These are phyloP conservation scores for Cryptococcus deneoformans DNA, from an alignment of 1,284 basidiomycete genomes.

Conservation along the genomic window DNA sequence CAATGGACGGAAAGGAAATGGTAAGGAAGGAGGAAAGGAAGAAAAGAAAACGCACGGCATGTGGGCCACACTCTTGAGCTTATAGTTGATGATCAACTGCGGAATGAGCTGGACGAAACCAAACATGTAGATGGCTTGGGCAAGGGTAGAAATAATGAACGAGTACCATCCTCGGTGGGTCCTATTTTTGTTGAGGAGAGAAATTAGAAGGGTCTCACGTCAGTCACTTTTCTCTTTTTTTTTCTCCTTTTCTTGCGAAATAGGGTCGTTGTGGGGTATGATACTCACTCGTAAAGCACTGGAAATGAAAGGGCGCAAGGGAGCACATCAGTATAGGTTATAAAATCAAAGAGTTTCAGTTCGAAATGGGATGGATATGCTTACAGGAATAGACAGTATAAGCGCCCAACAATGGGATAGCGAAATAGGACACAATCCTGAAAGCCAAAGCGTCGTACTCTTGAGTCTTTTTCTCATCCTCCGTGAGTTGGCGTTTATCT, in stretches of 20 bases:
- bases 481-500: constrained; percentile 90
- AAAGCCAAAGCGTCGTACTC: constrained; percentile 61
- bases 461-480: constrained; percentile 97
- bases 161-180: constrained; percentile 93
- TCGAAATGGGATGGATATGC: constrained; percentile 5
- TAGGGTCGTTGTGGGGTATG: no score
- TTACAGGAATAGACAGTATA: constrained; percentile 80
- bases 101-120: constrained; percentile 94
- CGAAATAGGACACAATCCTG: constrained; percentile 78
- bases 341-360: not conserved
- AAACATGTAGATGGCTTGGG: constrained; percentile 64
- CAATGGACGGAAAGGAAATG: not conserved
- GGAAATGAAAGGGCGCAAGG: not conserved
- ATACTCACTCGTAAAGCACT: constrained; percentile 62
- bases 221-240: no score
- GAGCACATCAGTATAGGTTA: not conserved
- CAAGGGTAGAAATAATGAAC: constrained; percentile 71
- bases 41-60: constrained; percentile 33
- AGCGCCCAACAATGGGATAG: constrained; percentile 75
- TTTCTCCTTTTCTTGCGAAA: no score
- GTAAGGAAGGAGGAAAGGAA: not conserved
- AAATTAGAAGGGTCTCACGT: no score
- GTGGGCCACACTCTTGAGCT: constrained; percentile 67
- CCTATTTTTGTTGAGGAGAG: constrained; percentile 18
- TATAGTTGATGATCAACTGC: constrained; percentile 88